Evolutionary conservation across 2,329 filamentous ascomycete species (phyloP), one percentile per base, ranked within the genome.

Genomic region (Colletotrichum cuscutae): DNA sequence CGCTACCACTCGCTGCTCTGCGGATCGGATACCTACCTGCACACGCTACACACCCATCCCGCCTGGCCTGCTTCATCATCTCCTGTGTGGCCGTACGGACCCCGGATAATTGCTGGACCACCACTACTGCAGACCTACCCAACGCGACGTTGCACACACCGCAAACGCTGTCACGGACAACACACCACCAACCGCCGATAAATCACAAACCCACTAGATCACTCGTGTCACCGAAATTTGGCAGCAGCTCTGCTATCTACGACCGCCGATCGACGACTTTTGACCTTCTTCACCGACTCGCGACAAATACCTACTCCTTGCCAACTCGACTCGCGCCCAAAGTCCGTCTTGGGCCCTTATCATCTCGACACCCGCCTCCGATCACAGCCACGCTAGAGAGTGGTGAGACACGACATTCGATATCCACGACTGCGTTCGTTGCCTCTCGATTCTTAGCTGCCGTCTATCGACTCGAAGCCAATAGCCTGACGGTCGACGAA

Each of bases 101-200:
- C 30, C 53, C 26, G 52, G 54, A 59, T 49, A 28, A 32, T 68
- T n/a, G 12, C 28, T 64, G 30, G 65, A 24, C 37, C 58, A 35
- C 15, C 37, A 37, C 66, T n/a, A 56, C 63, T 62, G 52, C 58
- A 68, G 49, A 68, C 52, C 62, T 57, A 57, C 64, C 68, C 68
- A 68, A 68, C 69, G 57, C 64, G 56, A 71, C 64, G 61, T 35
- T 61, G 57, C 49, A 52, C 12, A n/a, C 53, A 64, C 65, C 28
- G 22, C 60, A 60, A 64, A 49, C 42, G 30, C 22, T 35, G 42
- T 24, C 57, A 54, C 46, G 24, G 58, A 69, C 42, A 64, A 53
- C 61, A 68, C 65, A 72, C 69, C 58, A 68, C 59, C 22, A 57
- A 11, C 69, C 30, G 32, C 53, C 42, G 37, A 69, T 58, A 65